Base-by-base conservation (phyloP, 768 basidiomycete species). In the Dendrothele bispora region DNA sequence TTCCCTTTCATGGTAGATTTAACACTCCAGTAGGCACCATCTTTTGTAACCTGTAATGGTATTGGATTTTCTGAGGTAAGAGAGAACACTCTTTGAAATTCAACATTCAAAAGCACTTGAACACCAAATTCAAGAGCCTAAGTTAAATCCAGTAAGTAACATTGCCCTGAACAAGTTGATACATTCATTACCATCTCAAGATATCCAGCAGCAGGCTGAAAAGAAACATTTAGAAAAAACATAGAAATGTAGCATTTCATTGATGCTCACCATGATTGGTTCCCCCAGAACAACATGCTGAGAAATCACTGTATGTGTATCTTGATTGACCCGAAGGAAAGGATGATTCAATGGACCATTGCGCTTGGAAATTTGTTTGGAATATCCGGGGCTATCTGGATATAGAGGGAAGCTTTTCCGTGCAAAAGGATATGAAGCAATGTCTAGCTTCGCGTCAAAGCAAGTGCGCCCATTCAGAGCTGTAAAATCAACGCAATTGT, bases 221-320 rank as follows among this genome's bases (percentile, higher is more conserved):
- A n/a, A n/a, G n/a, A n/a, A n/a, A n/a, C n/a, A n/a, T n/a, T n/a
- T n/a, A n/a, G n/a, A n/a, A n/a, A n/a, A n/a, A n/a, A n/a, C n/a
- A n/a, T n/a, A n/a, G n/a, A n/a, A n/a, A n/a, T n/a, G n/a, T n/a
- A n/a, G n/a, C n/a, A n/a, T n/a, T n/a, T n/a, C n/a, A n/a, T n/a
- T n/a, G n/a, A n/a, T n/a, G n/a, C n/a, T n/a, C n/a, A n/a, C n/a
- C n/a, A 75, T 62, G 12, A 75, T 70, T 0, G 69, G 61, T 10
- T 71, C 67, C 4, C 64, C 66, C n/a, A 61, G 64, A 26, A 74
- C 70, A 30, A 75, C 51, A 46, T 74, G 73, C n/a, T 72, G 60
- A 0, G 70, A 66, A 11, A 74, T 57, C 26, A 62, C 64, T 1
- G 73, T 62, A 42, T 67, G 64, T 0, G 68, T 68, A n/a, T 26